These are phyloP conservation scores for Pseudogymnoascus sp. DNA, from an alignment of 2,329 filamentous ascomycete species.

Conservation along the genomic window DNA sequence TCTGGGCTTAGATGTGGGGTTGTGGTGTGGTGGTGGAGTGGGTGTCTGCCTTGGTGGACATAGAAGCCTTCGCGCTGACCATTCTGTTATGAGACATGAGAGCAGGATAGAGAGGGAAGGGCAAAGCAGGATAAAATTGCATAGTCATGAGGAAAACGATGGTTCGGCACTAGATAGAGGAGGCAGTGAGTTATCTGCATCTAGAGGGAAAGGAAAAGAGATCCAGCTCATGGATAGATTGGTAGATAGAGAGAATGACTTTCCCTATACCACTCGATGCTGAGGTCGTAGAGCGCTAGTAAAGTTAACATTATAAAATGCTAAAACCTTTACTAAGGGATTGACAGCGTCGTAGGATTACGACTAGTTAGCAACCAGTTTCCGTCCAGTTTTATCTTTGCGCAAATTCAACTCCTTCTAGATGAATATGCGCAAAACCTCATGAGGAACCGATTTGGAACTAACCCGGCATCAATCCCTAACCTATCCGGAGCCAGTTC, in stretches of 20 bases:
- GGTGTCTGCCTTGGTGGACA: background rate
- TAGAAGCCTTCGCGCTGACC: background rate
- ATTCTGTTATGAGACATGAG: background rate
- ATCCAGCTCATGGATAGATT: background rate
- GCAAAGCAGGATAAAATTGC: background rate
- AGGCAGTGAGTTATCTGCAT: background rate
- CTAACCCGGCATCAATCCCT: background rate
- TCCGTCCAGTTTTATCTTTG: background rate
- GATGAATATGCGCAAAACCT: background rate
- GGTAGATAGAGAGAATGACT: background rate
- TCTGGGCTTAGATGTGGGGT: slow-evolving; percentile 44
- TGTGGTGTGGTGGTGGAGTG: background rate
- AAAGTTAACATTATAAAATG: too few species aligned
- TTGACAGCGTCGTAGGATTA: background rate
- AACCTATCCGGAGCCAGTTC: background rate
- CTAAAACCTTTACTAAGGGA: background rate
- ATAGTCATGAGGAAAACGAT: background rate
- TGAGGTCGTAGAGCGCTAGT: background rate
- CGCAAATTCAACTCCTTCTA: background rate
- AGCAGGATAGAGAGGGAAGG: background rate
- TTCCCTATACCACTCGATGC: background rate
- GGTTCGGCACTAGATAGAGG: background rate
- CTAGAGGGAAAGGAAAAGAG: background rate
- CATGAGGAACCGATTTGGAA: background rate
- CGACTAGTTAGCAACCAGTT: background rate